A percentile compares a stretch with the other conserved stretches of the same genome.
Evolutionary conservation across 2,329 filamentous ascomycete genomes (phyloP).

Genomic region (Endocalyx cinctus): DNA sequence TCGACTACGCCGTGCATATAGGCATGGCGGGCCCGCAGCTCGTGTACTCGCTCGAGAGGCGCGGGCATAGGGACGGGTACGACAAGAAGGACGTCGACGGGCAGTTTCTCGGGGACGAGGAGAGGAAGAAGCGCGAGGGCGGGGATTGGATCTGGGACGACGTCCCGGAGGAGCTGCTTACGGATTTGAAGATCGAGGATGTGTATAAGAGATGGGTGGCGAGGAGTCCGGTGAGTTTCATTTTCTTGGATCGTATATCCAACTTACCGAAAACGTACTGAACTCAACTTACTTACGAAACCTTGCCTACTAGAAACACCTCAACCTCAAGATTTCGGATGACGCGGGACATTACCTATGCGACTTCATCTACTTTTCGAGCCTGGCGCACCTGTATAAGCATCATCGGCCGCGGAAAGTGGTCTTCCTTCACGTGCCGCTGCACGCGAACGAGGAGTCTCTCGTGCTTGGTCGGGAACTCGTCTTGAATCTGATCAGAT

Average conservation of each 20-base stretch:
- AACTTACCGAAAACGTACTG: not conserved
- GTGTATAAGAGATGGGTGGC: slow-evolving; percentile 52
- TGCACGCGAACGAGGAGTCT: slow-evolving; percentile 45
- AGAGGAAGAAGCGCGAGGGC: slow-evolving; percentile 31
- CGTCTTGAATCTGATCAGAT: slow-evolving; percentile 49
- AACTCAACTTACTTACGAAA: too few species aligned
- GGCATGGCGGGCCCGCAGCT: slow-evolving; percentile 67
- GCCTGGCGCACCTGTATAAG: slow-evolving; percentile 53
- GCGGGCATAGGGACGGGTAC: slow-evolving; percentile 70
- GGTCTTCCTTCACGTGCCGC: slow-evolving; percentile 70
- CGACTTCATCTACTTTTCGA: slow-evolving; percentile 74
- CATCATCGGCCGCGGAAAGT: slow-evolving; percentile 45
- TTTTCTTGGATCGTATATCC: too few species aligned
- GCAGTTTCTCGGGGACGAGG: slow-evolving; percentile 48
- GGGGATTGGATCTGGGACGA: slow-evolving; percentile 50
- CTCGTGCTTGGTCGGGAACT: slow-evolving; percentile 48
- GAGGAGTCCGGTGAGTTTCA: slow-evolving; percentile 42
- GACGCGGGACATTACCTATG: slow-evolving; percentile 72
- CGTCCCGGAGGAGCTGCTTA: slow-evolving; percentile 50
- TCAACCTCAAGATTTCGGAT: slow-evolving; percentile 55
- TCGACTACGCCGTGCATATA: slow-evolving; percentile 69
- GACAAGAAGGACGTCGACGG: slow-evolving; percentile 65
- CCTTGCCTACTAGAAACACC: slow-evolving; percentile 20
- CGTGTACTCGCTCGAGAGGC: slow-evolving; percentile 66
- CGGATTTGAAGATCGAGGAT: slow-evolving; percentile 53